Conservation (phyloP, 1,139 yeast species). For the Suhomyces maxii region DNA sequence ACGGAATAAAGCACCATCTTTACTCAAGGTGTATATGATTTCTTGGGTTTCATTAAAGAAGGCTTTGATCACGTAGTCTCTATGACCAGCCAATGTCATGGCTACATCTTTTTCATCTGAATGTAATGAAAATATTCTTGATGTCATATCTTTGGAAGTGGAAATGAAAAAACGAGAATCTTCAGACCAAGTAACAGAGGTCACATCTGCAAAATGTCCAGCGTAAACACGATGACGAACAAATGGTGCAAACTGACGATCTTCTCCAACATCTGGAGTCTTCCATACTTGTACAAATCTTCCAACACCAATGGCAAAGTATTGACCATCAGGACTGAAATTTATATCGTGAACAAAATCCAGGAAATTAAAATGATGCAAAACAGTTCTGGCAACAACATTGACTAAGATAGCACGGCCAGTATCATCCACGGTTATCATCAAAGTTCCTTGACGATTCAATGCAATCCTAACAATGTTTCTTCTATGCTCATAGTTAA, state of each 20-base stretch:
- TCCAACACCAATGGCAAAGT: constrained; percentile 83
- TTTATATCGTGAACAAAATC: constrained; percentile 71
- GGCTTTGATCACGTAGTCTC: constrained; percentile 84
- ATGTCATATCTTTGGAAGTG: constrained; percentile 86
- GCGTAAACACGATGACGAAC: constrained; percentile 87
- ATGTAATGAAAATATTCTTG: constrained; percentile 78
- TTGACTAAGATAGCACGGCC: constrained; percentile 94
- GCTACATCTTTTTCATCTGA: constrained; percentile 78
- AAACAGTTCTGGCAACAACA: constrained; percentile 78
- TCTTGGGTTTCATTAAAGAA: constrained; percentile 87
- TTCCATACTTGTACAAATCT: constrained; percentile 91
- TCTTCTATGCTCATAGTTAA: constrained; percentile 89
- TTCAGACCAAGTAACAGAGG: constrained; percentile 80
- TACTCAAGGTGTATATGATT: constrained; percentile 83
- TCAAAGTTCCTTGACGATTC: constrained; percentile 75
- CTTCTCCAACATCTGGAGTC: constrained; percentile 74
- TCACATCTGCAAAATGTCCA: constrained; percentile 87
- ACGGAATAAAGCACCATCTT: constrained; percentile 90
- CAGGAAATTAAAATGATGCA: constrained; percentile 92
- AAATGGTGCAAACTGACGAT: constrained; percentile 93
- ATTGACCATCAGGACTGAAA: constrained; percentile 86
- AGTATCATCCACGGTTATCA: constrained; percentile 85
- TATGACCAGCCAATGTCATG: constrained; percentile 87
- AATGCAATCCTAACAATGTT: constrained; percentile 78
- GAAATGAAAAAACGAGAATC: constrained; percentile 88